A percentile compares a stretch with the other conserved stretches of the same genome.
phyloP scores from a whole-genome alignment of 2,329 filamentous ascomycete species.

The Ophiostoma tasmaniense region DNA sequence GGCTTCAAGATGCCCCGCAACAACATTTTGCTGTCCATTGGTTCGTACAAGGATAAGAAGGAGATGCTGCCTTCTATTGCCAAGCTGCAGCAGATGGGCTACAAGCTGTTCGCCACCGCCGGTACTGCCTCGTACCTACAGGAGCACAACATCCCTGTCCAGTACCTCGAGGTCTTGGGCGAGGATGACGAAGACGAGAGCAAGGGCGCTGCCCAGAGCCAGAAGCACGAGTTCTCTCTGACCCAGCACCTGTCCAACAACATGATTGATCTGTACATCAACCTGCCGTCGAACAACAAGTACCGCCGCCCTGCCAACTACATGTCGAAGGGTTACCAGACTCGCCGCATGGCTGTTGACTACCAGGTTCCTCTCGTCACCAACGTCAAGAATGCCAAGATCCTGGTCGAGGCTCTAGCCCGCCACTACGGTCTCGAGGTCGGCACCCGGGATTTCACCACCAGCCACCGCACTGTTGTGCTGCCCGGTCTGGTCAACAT shows the following conservation, averaged over 20 bases:
- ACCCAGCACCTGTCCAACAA: constrained; percentile 97
- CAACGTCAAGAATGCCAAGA: constrained; percentile 98
- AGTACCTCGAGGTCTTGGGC: constrained; percentile 82
- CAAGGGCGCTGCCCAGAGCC: constrained; percentile 63
- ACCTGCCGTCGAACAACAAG: constrained; percentile 95
- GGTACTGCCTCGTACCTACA: constrained; percentile 95
- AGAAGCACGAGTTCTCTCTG: constrained; percentile 92
- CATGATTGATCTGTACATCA: constrained; percentile 97
- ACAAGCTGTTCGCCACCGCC: constrained; percentile 90
- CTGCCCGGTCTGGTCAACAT: constrained; percentile 71
- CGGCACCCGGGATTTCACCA: constrained; percentile 79
- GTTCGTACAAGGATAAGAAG: constrained; percentile 94
- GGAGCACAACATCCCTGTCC: constrained; percentile 83
- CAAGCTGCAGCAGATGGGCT: constrained; percentile 83
- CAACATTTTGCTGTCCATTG: constrained; percentile 91
- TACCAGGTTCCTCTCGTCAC: constrained; percentile 94
- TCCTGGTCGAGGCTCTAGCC: constrained; percentile 87
- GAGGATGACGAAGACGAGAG: constrained; percentile 52
- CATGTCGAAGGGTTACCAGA: constrained; percentile 96
- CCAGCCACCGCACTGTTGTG: constrained; percentile 68
- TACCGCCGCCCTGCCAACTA: constrained; percentile 96
- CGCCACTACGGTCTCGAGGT: constrained; percentile 81
- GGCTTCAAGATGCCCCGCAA: constrained; percentile 94
- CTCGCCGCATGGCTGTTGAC: constrained; percentile 94
- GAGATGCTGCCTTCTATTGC: constrained; percentile 91